These are phyloP conservation scores for Marchantia polymorpha DNA, from an alignment of 225 moss, liverwort and hornwort genomes.

Conservation along the genomic window DNA sequence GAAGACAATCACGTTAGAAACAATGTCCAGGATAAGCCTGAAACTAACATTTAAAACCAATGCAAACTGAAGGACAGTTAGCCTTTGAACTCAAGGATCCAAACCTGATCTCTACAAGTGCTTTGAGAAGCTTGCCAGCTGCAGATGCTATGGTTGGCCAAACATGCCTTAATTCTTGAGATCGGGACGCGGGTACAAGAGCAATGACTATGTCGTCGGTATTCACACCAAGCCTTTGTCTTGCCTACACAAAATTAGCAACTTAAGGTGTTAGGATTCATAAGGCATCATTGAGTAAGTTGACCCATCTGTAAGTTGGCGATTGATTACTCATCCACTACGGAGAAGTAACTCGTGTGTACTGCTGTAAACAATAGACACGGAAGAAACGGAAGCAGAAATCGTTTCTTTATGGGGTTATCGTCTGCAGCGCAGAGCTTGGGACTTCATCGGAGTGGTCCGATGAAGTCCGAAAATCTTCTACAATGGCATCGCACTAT, in stretches of 20 bases:
- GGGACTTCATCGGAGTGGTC: too few relatives aligned
- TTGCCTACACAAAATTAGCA: constrained; percentile 47
- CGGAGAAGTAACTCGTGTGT: too few relatives aligned
- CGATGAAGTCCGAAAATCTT: too few relatives aligned
- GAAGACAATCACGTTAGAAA: background rate
- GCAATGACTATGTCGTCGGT: constrained; percentile 60
- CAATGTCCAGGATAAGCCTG: background rate
- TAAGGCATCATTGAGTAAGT: background rate
- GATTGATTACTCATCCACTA: too few relatives aligned
- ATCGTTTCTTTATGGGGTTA: too few relatives aligned
- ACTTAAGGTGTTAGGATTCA: background rate
- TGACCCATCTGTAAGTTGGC: too few relatives aligned
- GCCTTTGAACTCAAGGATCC: background rate
- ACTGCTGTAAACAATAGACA: too few relatives aligned
- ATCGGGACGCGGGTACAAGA: constrained; percentile 73
- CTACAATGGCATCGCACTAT: too few relatives aligned
- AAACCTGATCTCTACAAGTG: constrained; percentile 8
- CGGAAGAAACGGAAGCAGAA: too few relatives aligned
- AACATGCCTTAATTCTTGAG: constrained; percentile 71
- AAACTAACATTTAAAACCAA: background rate
- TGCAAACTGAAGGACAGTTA: background rate
- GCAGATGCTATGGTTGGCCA: constrained; percentile 74
- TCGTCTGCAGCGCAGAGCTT: too few relatives aligned
- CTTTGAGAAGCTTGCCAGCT: constrained; percentile 55
- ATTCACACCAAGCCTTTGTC: constrained; percentile 51